A percentile compares a stretch with the other conserved stretches of the same genome.
Conservation (phyloP, 345 rosid species). For the Passiflora organensis region DNA sequence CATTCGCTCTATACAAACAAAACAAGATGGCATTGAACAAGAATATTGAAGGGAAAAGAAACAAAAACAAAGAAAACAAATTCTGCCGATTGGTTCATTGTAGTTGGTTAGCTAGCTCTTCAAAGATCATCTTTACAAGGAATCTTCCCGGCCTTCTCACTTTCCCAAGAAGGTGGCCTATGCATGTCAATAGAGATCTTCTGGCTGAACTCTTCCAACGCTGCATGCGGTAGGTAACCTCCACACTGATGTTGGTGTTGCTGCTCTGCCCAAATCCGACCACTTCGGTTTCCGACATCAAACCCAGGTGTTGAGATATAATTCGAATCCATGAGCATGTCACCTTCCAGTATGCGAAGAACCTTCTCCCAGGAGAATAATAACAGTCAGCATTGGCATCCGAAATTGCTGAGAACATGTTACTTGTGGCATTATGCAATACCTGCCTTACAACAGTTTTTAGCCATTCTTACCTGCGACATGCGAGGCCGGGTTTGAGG, state of each 20-base stretch:
- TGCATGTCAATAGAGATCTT: slow-evolving; percentile 50
- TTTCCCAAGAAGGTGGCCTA: slow-evolving; percentile 35
- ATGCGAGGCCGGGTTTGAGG: slow-evolving; percentile 92
- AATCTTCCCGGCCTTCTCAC: slow-evolving; percentile 40
- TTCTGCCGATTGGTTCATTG: not conserved
- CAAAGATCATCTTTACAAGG: slow-evolving; percentile 23
- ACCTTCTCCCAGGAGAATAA: slow-evolving; percentile 43
- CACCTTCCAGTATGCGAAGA: slow-evolving; percentile 93
- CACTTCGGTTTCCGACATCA: slow-evolving; percentile 78
- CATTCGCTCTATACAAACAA: slow-evolving; percentile 43
- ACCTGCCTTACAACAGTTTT: too few relatives aligned
- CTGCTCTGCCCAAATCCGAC: slow-evolving; percentile 67
- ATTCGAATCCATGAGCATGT: slow-evolving; percentile 63
- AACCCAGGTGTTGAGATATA: slow-evolving; percentile 64
- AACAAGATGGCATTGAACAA: slow-evolving; percentile 22
- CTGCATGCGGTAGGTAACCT: slow-evolving; percentile 41
- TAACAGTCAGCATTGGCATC: not conserved
- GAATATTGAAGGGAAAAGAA: not conserved
- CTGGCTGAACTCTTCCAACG: slow-evolving; percentile 52
- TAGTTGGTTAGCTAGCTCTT: slow-evolving; percentile 4
- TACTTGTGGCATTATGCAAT: too few relatives aligned
- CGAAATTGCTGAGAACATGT: too few relatives aligned
- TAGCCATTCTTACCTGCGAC: slow-evolving; percentile 65
- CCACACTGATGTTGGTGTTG: slow-evolving; percentile 35
- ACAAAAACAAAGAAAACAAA: not conserved